These are phyloP conservation scores for Pseudogymnoascus sp. DNA, from an alignment of 2,329 filamentous ascomycete genomes.

Conservation along the genomic window DNA sequence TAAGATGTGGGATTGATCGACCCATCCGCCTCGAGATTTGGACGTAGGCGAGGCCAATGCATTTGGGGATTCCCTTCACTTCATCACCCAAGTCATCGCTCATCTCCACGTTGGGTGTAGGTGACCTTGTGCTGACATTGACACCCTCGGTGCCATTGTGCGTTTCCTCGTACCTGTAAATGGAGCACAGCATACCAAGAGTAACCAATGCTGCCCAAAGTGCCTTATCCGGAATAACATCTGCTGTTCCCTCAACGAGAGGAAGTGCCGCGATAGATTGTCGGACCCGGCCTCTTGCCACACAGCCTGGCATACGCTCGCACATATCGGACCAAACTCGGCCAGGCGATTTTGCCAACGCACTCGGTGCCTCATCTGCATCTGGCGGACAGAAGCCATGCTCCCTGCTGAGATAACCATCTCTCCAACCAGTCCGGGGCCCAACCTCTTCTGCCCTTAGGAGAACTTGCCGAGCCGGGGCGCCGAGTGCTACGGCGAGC, in stretches of 20 bases:
- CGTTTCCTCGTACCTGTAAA: conserved; percentile 47
- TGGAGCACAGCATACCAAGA: conserved; percentile 46
- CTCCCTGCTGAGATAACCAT: conserved; percentile 45
- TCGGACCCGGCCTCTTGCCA: conserved; percentile 43
- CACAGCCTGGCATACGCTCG: conserved; percentile 47
- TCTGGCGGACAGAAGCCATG: conserved; percentile 47
- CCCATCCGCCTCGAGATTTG: conserved; percentile 47
- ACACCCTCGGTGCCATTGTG: conserved; percentile 48
- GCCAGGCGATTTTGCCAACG: conserved; percentile 41
- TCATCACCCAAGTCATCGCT: conserved; percentile 47
- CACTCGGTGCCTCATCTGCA: conserved; percentile 42
- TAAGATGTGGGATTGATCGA: conserved; percentile 45
- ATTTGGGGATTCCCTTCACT: conserved; percentile 41
- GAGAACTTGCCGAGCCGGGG: conserved; percentile 48
- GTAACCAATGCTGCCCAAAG: conserved; percentile 48
- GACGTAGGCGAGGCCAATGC: conserved; percentile 44
- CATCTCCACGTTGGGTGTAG: conserved; percentile 36
- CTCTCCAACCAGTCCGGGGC: conserved; percentile 44
- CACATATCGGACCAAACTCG: conserved; percentile 50
- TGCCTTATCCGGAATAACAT: conserved; percentile 45
- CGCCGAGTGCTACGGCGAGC: conserved; percentile 46
- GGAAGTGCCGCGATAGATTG: conserved; percentile 44
- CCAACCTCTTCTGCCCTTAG: conserved; percentile 48
- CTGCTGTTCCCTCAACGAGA: conserved; percentile 42
- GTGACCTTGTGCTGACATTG: conserved; percentile 29